Base-by-base conservation (phyloP, 257 asterid genomes). In the Petrea volubilis region DNA sequence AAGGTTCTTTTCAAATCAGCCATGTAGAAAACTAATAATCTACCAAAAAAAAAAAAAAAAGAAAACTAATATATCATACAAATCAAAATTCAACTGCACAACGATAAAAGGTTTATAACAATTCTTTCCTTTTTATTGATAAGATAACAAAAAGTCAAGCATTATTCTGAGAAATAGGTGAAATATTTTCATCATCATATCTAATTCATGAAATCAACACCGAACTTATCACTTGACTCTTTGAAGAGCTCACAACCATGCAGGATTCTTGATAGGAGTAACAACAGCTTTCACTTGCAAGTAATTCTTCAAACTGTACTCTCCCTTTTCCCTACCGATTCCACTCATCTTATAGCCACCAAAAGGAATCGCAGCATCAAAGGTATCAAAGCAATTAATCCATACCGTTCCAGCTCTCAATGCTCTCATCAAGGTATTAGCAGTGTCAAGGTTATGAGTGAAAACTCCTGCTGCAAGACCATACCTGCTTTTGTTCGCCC, bases 301-400 rank as follows among this genome's bases (percentile, higher is more conserved):
- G 91, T 94, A 91, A 59, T 85, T 91, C 86, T 84, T 91, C 70
- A 91, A 92, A 78, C 96, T 80, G 82, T 91, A 94, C 71, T 86
- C 95, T 13, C 98, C 96, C 81, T 89, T 94, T 55, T 94, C 97
- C 82, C 99, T 81, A 33, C 99, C 99, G 2, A 85, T 85, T 15
- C 99, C 98, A 50, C 97, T 95, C 98, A 89, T 89, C 84, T 95
- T 95, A 74, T 95, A 95, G 14, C 98, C 99, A 60, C 98, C 99
- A 43, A 90, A 90, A 25, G 99, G 99, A 46, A 95, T 95, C 15
- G 98, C 73, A 44, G 98, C 99, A 75, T 95, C 98, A 55, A 95
- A 95, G 1, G 67, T 78, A 67, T 95, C 96, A n/a, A 84, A 95
- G 79, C 89, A 82, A 60, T 95, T 95, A 17, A 90, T 84, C 96